Conservation (phyloP, 2,329 filamentous ascomycete species). For the Epichloe scottii region DNA sequence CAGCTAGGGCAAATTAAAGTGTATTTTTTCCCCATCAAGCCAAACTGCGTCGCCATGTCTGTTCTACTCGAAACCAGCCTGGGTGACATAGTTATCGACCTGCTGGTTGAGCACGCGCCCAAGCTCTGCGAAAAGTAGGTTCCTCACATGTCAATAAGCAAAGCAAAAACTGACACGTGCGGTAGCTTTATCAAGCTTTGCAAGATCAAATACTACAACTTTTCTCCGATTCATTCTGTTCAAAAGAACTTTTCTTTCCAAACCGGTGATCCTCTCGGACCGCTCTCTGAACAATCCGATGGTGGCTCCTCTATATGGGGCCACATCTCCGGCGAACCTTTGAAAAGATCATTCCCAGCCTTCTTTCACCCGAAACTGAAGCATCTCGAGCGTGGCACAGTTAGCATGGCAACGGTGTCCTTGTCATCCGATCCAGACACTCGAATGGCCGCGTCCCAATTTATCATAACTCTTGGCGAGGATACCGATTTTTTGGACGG, state of each 20-base stretch:
- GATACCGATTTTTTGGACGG: conserved; percentile 84
- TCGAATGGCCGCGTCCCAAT: conserved; percentile 78
- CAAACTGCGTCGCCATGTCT: conserved; percentile 48
- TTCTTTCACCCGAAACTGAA: conserved; percentile 79
- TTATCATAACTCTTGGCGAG: conserved; percentile 82
- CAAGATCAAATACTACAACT: conserved; percentile 99
- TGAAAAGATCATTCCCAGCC: conserved; percentile 69
- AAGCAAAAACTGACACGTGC: conserved; percentile 17
- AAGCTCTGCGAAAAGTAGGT: conserved; percentile 91
- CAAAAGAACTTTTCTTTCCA: conserved; percentile 96
- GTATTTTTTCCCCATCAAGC: background rate
- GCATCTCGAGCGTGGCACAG: conserved; percentile 77
- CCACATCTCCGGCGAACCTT: conserved; percentile 50
- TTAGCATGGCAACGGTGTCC: conserved; percentile 93
- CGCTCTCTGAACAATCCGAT: conserved; percentile 72
- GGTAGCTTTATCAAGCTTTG: conserved; percentile 93
- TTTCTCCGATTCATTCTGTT: conserved; percentile 79
- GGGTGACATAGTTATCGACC: conserved; percentile 89
- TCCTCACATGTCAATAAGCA: background rate
- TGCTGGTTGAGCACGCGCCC: conserved; percentile 78
- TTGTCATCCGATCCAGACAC: conserved; percentile 65
- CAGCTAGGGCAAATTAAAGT: background rate
- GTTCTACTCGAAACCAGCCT: conserved; percentile 86
- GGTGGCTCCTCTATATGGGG: conserved; percentile 93
- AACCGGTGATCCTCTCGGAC: conserved; percentile 86